These are phyloP conservation scores for Fusarium kyushuense DNA, from an alignment of 2,329 filamentous ascomycete species.

Conservation along the genomic window DNA sequence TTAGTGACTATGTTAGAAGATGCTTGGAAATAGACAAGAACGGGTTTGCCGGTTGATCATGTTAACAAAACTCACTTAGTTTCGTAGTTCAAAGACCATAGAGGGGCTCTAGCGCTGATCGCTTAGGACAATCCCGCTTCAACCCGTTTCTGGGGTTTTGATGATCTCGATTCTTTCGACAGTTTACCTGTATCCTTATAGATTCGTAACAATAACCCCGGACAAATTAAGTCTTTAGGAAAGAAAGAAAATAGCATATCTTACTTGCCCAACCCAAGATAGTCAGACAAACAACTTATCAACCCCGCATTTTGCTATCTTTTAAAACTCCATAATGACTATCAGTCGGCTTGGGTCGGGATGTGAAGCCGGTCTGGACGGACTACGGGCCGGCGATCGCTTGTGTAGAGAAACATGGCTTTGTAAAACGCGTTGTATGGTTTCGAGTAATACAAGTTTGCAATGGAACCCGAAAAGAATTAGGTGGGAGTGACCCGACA, in stretches of 20 bases:
- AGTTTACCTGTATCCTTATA: background rate
- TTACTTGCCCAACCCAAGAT: constrained; percentile 1
- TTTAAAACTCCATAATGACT: constrained; percentile 11
- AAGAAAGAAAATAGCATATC: constrained; percentile 1
- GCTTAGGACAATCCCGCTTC: background rate
- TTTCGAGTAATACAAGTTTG: background rate
- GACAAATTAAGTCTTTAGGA: background rate
- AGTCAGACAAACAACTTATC: constrained; percentile 20
- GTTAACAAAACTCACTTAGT: background rate
- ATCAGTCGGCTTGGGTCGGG: constrained; percentile 21
- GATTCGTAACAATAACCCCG: background rate
- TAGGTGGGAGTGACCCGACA: no score
- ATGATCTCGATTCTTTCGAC: background rate
- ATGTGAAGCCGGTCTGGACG: constrained; percentile 6
- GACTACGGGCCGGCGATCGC: constrained; percentile 54
- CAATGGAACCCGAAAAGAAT: background rate
- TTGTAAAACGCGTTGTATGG: background rate
- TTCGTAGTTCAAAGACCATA: background rate
- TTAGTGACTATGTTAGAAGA: background rate
- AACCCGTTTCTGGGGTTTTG: background rate
- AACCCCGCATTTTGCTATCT: constrained; percentile 52
- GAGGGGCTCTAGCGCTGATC: background rate
- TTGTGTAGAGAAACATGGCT: background rate
- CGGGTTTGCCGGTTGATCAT: background rate
- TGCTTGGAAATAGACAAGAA: background rate